Evolutionary conservation across 1,284 basidiomycete genomes (phyloP).

Genomic region (Microstroma glucosiphilum): DNA sequence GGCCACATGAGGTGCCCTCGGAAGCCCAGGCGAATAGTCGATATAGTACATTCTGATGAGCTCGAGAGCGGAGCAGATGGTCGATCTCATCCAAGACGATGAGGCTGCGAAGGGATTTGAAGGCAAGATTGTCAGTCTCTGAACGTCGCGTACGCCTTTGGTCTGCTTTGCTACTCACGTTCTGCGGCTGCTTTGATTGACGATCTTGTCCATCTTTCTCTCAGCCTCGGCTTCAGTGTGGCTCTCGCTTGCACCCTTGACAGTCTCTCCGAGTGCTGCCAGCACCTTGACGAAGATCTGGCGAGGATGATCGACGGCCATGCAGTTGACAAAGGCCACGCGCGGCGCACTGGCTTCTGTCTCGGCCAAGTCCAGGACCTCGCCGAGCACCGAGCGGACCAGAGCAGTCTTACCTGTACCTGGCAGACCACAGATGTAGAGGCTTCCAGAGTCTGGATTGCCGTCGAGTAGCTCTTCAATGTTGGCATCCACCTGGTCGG

Average conservation of each 20-base stretch:
- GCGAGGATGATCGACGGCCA: constrained; percentile 47
- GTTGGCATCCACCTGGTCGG: background rate
- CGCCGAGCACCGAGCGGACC: constrained; percentile 45
- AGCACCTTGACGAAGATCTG: constrained; percentile 37
- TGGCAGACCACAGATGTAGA: constrained; percentile 54
- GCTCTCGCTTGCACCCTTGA: constrained; percentile 13
- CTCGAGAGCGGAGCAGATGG: constrained; percentile 46
- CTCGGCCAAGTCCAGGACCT: constrained; percentile 10
- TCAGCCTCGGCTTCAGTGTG: constrained; percentile 13
- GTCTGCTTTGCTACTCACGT: too few relatives aligned
- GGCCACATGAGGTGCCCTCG: constrained; percentile 15
- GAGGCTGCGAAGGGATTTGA: constrained; percentile 17
- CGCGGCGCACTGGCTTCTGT: constrained; percentile 17
- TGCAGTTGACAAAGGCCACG: constrained; percentile 52
- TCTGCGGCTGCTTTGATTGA: background rate
- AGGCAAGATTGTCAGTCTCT: background rate
- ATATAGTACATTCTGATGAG: constrained; percentile 49
- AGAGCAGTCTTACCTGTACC: constrained; percentile 54
- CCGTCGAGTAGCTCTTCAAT: constrained; percentile 31
- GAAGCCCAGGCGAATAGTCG: constrained; percentile 45
- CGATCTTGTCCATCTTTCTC: constrained; percentile 16
- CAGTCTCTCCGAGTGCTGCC: constrained; percentile 24
- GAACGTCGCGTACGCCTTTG: too few relatives aligned
- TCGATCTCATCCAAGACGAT: constrained; percentile 55
- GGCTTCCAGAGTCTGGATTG: constrained; percentile 27